phyloP scores from a whole-genome alignment of 371 early-diverging fungal genomes.

The Actinomortierella ambigua region DNA sequence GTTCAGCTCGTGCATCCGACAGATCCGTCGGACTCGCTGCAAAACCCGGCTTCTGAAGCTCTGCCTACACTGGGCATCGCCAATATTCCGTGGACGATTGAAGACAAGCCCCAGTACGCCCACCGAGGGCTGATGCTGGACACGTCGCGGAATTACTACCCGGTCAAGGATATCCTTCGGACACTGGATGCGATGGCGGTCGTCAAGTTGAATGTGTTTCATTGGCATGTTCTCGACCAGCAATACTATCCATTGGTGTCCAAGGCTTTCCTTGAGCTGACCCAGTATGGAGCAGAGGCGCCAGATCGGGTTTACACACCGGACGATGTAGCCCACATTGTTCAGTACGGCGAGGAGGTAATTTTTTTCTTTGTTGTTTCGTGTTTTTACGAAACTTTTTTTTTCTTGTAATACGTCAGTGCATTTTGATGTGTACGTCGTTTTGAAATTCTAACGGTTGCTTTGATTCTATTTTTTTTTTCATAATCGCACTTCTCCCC shows the following conservation, averaged over 20 bases:
- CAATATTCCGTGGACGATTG: constrained; percentile 60
- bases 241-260: constrained; percentile 76
- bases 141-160: constrained; percentile 76
- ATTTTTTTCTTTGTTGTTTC: not conserved
- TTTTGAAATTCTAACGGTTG: too few relatives aligned
- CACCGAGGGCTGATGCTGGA: constrained; percentile 85
- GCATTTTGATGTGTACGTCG: too few relatives aligned
- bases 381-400: too few relatives aligned
- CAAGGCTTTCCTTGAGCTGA: constrained; percentile 60
- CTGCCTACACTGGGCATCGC: constrained; percentile 20
- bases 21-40: too few relatives aligned
- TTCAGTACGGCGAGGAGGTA: constrained; percentile 58
- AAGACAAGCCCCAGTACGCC: constrained; percentile 67
- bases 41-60: too few relatives aligned
- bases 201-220: constrained; percentile 84
- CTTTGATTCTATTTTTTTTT: too few relatives aligned
- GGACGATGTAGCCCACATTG: constrained; percentile 60
- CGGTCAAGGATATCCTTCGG: constrained; percentile 64
- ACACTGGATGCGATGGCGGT: constrained; percentile 77
- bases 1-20: constrained; percentile 62
- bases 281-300: constrained; percentile 67
- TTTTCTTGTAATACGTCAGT: too few relatives aligned
- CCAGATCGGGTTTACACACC: constrained; percentile 58
- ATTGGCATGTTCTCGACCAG: constrained; percentile 85
- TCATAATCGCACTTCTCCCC: too few relatives aligned